phyloP scores from a whole-genome alignment of 106 monocot species.

The Ottelia alismoides region DNA sequence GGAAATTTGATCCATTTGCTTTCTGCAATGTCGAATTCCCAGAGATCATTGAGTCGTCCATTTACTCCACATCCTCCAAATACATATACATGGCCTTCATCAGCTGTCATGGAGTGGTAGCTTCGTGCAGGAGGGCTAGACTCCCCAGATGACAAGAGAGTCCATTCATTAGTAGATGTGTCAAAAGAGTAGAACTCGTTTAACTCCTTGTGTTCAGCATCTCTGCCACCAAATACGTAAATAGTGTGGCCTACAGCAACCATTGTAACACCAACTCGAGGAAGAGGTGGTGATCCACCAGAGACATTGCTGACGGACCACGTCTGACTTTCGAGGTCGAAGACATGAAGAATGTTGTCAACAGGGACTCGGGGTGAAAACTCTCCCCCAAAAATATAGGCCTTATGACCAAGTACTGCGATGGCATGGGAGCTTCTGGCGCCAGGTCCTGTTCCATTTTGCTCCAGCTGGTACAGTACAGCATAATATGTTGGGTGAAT shows the following conservation, averaged over 20 bases:
- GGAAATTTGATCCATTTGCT: conserved; percentile 46
- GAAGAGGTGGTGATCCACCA: conserved; percentile 59
- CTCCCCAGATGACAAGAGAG: conserved; percentile 47
- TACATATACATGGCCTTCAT: conserved; percentile 39
- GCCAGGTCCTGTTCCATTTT: conserved; percentile 62
- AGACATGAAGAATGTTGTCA: conserved; percentile 74
- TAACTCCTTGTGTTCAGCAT: conserved; percentile 69
- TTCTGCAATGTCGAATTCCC: conserved; percentile 37
- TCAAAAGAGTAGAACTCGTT: conserved; percentile 88
- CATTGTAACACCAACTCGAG: conserved; percentile 88
- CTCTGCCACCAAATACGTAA: conserved; percentile 82
- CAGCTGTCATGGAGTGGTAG: conserved; percentile 82
- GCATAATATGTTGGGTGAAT: no score
- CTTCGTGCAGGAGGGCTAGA: conserved; percentile 60
- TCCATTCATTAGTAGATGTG: conserved; percentile 41
- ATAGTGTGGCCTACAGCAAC: conserved; percentile 36
- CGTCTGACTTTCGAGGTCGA: conserved; percentile 37
- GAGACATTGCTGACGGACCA: conserved; percentile 41
- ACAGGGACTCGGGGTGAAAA: conserved; percentile 83
- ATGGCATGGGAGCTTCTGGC: conserved; percentile 88
- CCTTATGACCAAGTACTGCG: conserved; percentile 46
- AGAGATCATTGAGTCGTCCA: conserved; percentile 68
- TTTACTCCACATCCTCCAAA: conserved; percentile 81
- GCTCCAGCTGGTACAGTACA: conserved; percentile 64
- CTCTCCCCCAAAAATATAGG: conserved; percentile 77